These are phyloP conservation scores for Metroxylon sagu DNA, from an alignment of 176 grass and related monocot genomes.

Conservation along the genomic window DNA sequence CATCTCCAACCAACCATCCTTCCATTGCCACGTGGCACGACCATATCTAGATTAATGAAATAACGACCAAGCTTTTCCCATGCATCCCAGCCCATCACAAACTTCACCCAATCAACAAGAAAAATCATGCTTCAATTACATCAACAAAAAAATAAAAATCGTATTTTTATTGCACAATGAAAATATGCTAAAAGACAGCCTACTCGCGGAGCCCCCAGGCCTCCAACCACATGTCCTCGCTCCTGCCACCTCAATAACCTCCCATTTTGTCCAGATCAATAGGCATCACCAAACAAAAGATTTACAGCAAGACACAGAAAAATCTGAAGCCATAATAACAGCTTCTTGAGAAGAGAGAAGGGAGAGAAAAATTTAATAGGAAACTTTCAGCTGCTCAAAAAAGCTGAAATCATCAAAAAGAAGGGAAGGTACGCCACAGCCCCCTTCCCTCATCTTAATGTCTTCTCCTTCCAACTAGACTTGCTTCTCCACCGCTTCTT, in stretches of 20 bases:
- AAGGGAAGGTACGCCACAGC: neutral
- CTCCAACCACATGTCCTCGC: too few species aligned
- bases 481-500: neutral
- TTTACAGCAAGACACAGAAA: too few species aligned
- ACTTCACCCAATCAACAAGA: neutral
- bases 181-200: neutral
- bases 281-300: neutral
- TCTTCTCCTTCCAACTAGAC: neutral
- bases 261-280: neutral
- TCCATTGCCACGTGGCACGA: slow-evolving; percentile 1
- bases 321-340: neutral
- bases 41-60: slow-evolving; percentile 1
- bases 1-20: neutral
- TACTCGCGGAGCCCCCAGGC: too few species aligned
- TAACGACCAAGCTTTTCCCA: slow-evolving; percentile 1
- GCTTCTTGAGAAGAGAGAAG: too few species aligned
- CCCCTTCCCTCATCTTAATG: neutral
- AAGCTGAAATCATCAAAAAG: neutral
- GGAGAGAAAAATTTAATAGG: too few species aligned
- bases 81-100: neutral
- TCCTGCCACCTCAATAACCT: neutral
- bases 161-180: neutral
- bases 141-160: neutral
- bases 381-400: too few species aligned
- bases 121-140: neutral